Percentiles rank a stretch among this genome's conserved stretches.
These are phyloP conservation scores for Arachnomyces sp. DNA, from an alignment of 2,329 filamentous ascomycete species.

Conservation along the genomic window DNA sequence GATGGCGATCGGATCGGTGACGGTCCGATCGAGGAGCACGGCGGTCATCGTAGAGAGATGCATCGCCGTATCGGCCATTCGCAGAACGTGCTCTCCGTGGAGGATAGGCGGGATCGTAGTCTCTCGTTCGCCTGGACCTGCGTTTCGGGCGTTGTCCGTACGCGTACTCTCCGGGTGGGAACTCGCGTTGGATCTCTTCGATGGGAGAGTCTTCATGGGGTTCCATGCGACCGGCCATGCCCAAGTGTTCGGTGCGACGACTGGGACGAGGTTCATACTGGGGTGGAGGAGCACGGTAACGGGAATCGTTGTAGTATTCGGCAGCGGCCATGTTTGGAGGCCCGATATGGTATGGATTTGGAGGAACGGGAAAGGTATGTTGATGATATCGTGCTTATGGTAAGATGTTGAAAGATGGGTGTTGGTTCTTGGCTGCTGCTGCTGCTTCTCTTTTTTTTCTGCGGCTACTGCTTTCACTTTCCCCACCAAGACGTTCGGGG, in stretches of 20 bases:
- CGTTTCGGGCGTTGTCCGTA: slow-evolving; percentile 2
- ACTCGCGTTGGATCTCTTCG: slow-evolving; percentile 78
- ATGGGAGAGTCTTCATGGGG: slow-evolving; percentile 62
- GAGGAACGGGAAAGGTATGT: no score
- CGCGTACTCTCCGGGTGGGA: slow-evolving; percentile 59
- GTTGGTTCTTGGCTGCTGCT: no score
- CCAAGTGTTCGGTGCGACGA: slow-evolving; percentile 10
- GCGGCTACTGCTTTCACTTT: no score
- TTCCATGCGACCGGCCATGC: slow-evolving; percentile 37
- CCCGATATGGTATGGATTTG: slow-evolving; percentile 22
- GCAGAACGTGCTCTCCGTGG: slow-evolving; percentile 29
- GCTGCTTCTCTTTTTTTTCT: no score
- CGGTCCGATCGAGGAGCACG: no score
- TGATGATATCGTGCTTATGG: no score
- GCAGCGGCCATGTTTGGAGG: no score
- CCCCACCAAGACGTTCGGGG: no score
- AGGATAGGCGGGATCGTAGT: slow-evolving; percentile 25
- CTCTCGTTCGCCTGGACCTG: no score
- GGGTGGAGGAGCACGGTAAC: slow-evolving; percentile 21
- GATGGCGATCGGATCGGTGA: no score
- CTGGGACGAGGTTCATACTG: slow-evolving; percentile 16
- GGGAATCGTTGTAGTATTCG: slow-evolving; percentile 29
- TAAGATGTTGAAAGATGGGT: no score
- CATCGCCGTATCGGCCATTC: slow-evolving; percentile 27
- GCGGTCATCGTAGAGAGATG: slow-evolving; percentile 13